Conservation (phyloP, 176 grass and related monocot genomes). For the Melocanna baccifera region DNA sequence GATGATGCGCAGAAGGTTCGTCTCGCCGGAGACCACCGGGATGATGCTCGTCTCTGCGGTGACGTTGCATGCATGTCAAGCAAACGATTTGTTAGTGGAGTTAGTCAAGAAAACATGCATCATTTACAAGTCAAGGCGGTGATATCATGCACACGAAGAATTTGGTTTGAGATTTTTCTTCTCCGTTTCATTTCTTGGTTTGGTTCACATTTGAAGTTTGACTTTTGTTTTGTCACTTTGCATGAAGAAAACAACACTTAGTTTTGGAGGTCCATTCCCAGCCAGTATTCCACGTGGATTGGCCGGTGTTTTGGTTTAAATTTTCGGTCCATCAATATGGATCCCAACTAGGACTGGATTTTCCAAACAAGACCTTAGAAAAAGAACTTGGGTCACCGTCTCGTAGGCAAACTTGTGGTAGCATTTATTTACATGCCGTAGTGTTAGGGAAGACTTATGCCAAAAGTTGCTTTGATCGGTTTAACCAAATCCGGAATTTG, state of each 20-base stretch:
- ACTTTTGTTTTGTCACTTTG: background rate
- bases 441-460: background rate
- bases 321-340: too few relatives aligned
- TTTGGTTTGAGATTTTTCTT: background rate
- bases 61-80: background rate
- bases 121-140: background rate
- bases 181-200: background rate
- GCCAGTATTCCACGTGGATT: too few relatives aligned
- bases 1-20: slow-evolving; percentile 67
- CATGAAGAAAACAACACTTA: background rate
- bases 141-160: background rate
- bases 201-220: background rate
- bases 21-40: slow-evolving; percentile 62
- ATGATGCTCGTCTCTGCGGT: slow-evolving; percentile 65
- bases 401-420: too few relatives aligned
- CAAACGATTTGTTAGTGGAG: background rate
- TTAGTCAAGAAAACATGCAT: background rate
- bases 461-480: slow-evolving; percentile 5
- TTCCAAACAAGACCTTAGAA: too few relatives aligned
- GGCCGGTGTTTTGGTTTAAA: too few relatives aligned
- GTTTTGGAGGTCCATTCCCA: too few relatives aligned
- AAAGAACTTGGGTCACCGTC: background rate
- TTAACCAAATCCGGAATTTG: slow-evolving; percentile 9
- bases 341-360: too few relatives aligned
- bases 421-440: background rate